Evolutionary conservation across 2,329 filamentous ascomycete genomes (phyloP).

Genomic region (Pseudogymnoascus sp.): DNA sequence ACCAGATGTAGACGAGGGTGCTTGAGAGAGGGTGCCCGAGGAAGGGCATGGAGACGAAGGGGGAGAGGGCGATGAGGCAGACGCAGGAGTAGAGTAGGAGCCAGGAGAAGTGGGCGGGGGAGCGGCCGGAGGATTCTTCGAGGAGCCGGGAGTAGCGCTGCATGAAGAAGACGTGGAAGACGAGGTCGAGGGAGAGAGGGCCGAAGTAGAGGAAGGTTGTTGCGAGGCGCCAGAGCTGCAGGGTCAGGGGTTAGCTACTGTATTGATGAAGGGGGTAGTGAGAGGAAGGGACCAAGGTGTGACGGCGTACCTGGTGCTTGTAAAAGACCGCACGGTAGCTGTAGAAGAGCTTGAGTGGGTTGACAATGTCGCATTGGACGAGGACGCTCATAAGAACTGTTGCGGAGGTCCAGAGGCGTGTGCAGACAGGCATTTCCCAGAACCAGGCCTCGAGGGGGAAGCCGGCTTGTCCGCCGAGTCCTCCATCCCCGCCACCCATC

Average conservation of each 20-base stretch:
- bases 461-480: conserved; percentile 43
- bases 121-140: conserved; percentile 87
- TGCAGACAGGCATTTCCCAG: conserved; percentile 96
- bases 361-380: conserved; percentile 88
- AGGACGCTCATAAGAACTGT: conserved; percentile 80
- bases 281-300: background rate
- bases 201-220: conserved; percentile 98
- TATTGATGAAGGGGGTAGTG: background rate
- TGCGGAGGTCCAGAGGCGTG: conserved; percentile 92
- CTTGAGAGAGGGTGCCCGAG: conserved; percentile 89
- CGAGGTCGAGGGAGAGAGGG: conserved; percentile 81
- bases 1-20: conserved; percentile 97
- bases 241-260: conserved; percentile 10
- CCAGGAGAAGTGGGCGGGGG: conserved; percentile 92
- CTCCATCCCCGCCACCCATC: conserved; percentile 27
- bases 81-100: conserved; percentile 77
- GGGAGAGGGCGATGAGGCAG: conserved; percentile 72
- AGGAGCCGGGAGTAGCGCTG: conserved; percentile 92
- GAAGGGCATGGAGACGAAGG: conserved; percentile 84
- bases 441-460: conserved; percentile 95
- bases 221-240: conserved; percentile 88
- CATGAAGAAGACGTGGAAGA: conserved; percentile 98
- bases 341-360: conserved; percentile 94
- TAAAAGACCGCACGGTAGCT: conserved; percentile 86
- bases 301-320: conserved; percentile 71